Base-by-base conservation (phyloP, 495 filamentous ascomycete species). In the Aspergillus olivimuriae region DNA sequence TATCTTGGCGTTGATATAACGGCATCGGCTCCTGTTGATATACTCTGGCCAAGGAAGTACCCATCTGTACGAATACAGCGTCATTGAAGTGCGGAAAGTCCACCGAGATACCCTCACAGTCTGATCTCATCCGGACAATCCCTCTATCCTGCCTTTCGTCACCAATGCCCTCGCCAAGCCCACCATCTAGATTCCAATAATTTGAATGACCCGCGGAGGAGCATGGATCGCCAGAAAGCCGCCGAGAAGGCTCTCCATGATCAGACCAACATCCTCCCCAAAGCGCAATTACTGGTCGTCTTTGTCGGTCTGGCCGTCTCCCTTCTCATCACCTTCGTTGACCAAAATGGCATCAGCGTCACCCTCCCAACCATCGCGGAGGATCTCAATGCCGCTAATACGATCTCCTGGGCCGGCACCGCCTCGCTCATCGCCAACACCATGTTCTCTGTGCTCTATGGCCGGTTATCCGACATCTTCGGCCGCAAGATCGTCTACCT, bases 361-460 rank as follows among this genome's bases (percentile, higher is more conserved):
- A 72, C 73, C 2, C 58, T 84, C 0, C 81, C 80, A 1, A 76
- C 74, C 9, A 79, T 85, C 48, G 75, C 75, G 28, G 61, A 59
- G 39, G 78, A 82, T 34, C 63, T 85, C 1, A 47, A 76, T 40
- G 77, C 73, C 0, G 51, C 65, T 26, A 64, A 76, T 24, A 82
- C 78, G 12, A 82, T 87, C 17, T 84, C 77, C 0, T 90, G 84
- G 85, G 77, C 84, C 4, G 86, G 83, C n/a, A 88, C 82, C 1
- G 84, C 83, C 3, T 82, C 82, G 18, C 62, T 88, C 15, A 81
- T 89, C 41, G 81, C 82, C 2, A 85, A 84, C 53, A 84, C 81
- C 9, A 78, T 81, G 41, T 86, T 84, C 41, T 77, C 77, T 11
- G 74, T 79, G n/a, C 63, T 79, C 0, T 81, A 79, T 36, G 76